Evolutionary conservation across 2,329 filamentous ascomycete species (phyloP).

Genomic region (Aspergillus aculeatinus): DNA sequence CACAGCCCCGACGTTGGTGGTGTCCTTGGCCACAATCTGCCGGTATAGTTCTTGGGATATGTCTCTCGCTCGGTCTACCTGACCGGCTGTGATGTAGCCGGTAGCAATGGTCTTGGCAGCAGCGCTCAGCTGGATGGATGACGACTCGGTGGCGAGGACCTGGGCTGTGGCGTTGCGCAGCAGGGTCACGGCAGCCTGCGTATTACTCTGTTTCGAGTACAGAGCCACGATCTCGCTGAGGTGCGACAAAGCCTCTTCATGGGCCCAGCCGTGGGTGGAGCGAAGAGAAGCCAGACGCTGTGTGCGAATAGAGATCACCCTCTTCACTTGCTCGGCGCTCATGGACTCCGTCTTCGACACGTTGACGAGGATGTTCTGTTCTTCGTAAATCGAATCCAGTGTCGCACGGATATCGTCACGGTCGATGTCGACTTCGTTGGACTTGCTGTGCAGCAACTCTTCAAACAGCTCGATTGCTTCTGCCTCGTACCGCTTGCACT

Average conservation of each 20-base stretch:
- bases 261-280: conserved; percentile 38
- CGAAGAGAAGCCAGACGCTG: conserved; percentile 31
- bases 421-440: conserved; percentile 29
- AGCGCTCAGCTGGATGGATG: conserved; percentile 28
- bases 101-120: conserved; percentile 38
- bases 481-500: conserved; percentile 34
- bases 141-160: conserved; percentile 33
- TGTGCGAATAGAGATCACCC: conserved; percentile 28
- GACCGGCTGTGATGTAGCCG: conserved; percentile 34
- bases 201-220: conserved; percentile 34
- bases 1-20: conserved; percentile 27
- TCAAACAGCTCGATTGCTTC: conserved; percentile 39
- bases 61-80: conserved; percentile 32
- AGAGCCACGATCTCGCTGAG: conserved; percentile 38
- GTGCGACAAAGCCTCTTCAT: conserved; percentile 39
- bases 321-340: conserved; percentile 28
- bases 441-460: conserved; percentile 32
- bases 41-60: conserved; percentile 39
- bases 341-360: conserved; percentile 21
- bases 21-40: conserved; percentile 40
- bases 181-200: conserved; percentile 28
- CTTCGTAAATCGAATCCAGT: conserved; percentile 39
- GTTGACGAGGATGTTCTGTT: conserved; percentile 26
- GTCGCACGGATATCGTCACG: conserved; percentile 34
- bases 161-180: conserved; percentile 35